Evolutionary conservation across 306 rosid species (phyloP), one percentile per base, ranked within the genome.

Genomic region (Lathyrus aphaca): DNA sequence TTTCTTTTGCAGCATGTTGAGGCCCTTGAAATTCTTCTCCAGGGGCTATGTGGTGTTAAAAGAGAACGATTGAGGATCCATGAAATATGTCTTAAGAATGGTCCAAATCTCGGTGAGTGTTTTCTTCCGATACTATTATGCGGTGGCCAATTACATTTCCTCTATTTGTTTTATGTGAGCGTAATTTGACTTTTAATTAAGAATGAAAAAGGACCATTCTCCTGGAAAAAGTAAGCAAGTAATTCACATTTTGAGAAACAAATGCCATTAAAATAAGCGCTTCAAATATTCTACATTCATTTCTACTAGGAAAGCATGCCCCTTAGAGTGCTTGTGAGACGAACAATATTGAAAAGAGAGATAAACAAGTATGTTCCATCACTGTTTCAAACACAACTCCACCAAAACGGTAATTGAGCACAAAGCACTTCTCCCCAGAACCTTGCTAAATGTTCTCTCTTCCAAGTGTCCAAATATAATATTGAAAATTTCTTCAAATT

Each of bases 1-100:
- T 35, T 66, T 49, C 54, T 53, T 81, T 69, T 63, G 70, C 85
- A 94, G 98, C 97, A 90, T 81, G 97, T 94, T 44, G 98, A 94
- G 83, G 98, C 97, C 19, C 91, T 90, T 46, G 97, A 88, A 86
- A 94, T 94, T 61, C 98, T 94, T 78, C 97, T 94, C 68, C 97
- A 90, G 81, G 98, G 97, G 43, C 88, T 88, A 48, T 90, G 96
- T 77, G 98, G 97, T 69, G 98, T 90, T 82, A 88, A 81, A 23
- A 85, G 83, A 77, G 96, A 94, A 74, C 73, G 87, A 16, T 80
- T 91, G 75, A 88, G 89, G 81, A 81, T 88, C 74, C 97, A 94
- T 82, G 99, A 91, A 80, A 80, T 91, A 46, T 87, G 95, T 80
- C 92, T 91, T 59, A 91, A 94, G 82, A 91, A 84, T 75, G 87